Evolutionary conservation across 306 rosid genomes (phyloP).

Genomic region (Fragaria vesca): DNA sequence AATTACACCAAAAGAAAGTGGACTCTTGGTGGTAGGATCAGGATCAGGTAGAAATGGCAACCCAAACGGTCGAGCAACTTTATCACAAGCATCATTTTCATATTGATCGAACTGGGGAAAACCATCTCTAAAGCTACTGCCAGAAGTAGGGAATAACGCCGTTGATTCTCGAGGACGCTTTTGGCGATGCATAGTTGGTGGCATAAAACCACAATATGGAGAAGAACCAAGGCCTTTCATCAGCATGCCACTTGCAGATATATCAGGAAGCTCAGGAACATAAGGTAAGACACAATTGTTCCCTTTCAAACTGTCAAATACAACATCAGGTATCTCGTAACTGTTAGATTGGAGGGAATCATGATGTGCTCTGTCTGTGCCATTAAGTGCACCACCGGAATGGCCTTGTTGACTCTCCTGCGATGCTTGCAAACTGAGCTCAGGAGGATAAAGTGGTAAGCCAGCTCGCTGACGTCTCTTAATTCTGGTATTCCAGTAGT

Average conservation of each 20-base stretch:
- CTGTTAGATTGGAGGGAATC: constrained; percentile 45
- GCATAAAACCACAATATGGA: constrained; percentile 49
- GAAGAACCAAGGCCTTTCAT: constrained; percentile 65
- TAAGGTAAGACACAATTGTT: constrained; percentile 53
- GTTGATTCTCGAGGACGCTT: constrained; percentile 67
- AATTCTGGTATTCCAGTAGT: constrained; percentile 96
- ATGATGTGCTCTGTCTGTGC: constrained; percentile 42
- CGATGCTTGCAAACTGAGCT: constrained; percentile 49
- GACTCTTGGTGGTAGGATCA: constrained; percentile 46
- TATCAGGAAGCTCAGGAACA: constrained; percentile 49
- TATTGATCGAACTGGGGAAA: constrained; percentile 46
- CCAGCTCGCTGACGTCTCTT: constrained; percentile 94
- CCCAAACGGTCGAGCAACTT: constrained; percentile 50
- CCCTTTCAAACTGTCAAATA: constrained; percentile 57
- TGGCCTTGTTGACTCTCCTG: constrained; percentile 55
- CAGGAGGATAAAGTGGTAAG: constrained; percentile 91
- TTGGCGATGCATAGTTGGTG: constrained; percentile 51
- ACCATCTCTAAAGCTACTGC: constrained; percentile 40
- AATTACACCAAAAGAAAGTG: constrained; percentile 38
- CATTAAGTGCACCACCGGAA: constrained; percentile 41
- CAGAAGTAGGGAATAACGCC: constrained; percentile 46
- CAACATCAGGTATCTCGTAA: constrained; percentile 57
- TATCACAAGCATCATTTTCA: constrained; percentile 42
- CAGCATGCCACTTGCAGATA: constrained; percentile 42
- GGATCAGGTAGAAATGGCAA: constrained; percentile 50